A percentile compares a stretch with the other conserved stretches of the same genome.
Evolutionary conservation across 148 eudicot genomes (phyloP).

Genomic region (Nyssa sinensis): DNA sequence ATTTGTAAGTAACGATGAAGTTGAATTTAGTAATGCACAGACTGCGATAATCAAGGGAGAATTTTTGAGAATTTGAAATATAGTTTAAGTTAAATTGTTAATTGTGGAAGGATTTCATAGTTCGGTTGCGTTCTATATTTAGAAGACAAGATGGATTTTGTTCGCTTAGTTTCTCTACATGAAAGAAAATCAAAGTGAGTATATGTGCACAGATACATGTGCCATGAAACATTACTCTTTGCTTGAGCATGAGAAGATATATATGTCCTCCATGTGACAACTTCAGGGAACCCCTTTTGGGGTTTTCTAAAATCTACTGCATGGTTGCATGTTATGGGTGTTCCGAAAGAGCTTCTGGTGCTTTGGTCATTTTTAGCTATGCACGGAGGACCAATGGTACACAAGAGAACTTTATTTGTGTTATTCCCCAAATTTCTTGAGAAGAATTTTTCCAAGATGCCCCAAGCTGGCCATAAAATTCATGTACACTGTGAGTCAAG

Average conservation of each 20-base stretch:
- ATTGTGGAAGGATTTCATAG: not conserved
- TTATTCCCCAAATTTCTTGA: not conserved
- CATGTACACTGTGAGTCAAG: not conserved
- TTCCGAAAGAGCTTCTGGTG: not conserved
- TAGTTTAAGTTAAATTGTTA: not conserved
- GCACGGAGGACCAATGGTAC: not conserved
- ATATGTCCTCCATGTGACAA: not conserved
- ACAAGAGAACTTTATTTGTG: not conserved
- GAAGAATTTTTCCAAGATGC: too few relatives aligned
- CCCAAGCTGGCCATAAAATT: not conserved
- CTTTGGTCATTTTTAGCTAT: not conserved
- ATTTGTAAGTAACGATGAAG: not conserved
- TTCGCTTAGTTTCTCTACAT: not conserved
- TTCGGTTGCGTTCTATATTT: not conserved
- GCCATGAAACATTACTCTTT: too few relatives aligned
- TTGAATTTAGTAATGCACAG: not conserved
- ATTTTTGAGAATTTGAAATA: not conserved
- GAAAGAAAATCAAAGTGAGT: not conserved
- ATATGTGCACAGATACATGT: too few relatives aligned
- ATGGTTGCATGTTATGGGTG: not conserved
- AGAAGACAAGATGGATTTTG: not conserved
- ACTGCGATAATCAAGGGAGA: not conserved
- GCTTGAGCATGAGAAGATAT: not conserved
- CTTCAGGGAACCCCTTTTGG: not conserved
- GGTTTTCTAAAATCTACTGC: not conserved